A percentile compares a stretch with the other conserved stretches of the same genome.
Conservation (phyloP, 331 rosid species). For the Malus hybrid region DNA sequence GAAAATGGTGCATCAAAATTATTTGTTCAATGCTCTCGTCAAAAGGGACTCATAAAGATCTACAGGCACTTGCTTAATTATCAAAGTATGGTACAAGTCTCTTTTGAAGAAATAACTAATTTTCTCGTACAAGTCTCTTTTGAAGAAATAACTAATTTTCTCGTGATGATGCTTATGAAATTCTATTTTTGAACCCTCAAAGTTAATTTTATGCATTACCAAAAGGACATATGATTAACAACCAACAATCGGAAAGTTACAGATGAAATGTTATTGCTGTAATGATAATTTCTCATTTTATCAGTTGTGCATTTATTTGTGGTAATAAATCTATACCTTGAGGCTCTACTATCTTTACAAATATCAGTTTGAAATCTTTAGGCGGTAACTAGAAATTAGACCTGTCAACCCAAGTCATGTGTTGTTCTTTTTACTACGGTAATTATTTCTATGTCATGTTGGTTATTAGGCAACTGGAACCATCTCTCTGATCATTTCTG, state of each 20-base stretch:
- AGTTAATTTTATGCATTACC: background rate
- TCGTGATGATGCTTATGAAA: background rate
- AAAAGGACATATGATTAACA: background rate
- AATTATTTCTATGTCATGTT: background rate
- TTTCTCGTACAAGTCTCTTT: slow-evolving; percentile 7
- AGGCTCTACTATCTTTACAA: background rate
- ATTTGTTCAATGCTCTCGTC: slow-evolving; percentile 98
- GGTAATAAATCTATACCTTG: background rate
- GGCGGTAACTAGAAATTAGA: background rate
- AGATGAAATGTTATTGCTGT: background rate
- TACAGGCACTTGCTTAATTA: slow-evolving; percentile 92
- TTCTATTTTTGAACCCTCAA: background rate
- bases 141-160: background rate
- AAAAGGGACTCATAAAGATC: slow-evolving; percentile 90
- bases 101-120: background rate
- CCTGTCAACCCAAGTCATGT: background rate
- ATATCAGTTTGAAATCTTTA: background rate
- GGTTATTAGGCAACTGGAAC: background rate
- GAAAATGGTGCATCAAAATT: slow-evolving; percentile 89
- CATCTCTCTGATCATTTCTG: slow-evolving; percentile 14
- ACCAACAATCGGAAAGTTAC: background rate
- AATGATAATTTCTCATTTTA: background rate
- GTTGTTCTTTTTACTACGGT: background rate
- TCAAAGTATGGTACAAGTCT: slow-evolving; percentile 50
- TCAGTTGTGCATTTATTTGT: background rate